phyloP scores from a whole-genome alignment of 176 grass and related monocot genomes.

The Hyparrhenia diplandra region DNA sequence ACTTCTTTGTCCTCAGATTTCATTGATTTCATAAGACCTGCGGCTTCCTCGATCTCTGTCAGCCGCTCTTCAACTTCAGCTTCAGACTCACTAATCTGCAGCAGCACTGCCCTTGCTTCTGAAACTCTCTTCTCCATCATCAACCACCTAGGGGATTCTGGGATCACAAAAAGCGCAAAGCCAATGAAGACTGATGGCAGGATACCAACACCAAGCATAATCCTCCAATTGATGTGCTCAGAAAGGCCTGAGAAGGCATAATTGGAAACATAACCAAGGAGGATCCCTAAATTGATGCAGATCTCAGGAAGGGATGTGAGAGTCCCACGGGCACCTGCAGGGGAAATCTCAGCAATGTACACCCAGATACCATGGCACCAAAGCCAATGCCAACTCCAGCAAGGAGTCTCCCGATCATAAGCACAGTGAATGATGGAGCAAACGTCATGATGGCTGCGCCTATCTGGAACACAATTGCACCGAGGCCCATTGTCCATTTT shows the following conservation, averaged over 20 bases:
- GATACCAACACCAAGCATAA: conserved; percentile 86
- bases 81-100: conserved; percentile 74
- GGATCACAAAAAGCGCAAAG: conserved; percentile 76
- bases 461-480: conserved; percentile 71
- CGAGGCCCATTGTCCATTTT: conserved; percentile 91
- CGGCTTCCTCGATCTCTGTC: conserved; percentile 74
- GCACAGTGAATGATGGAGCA: conserved; percentile 76
- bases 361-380: conserved; percentile 88
- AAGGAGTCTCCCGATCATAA: conserved; percentile 76
- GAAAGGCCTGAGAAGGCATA: conserved; percentile 83
- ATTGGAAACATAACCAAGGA: conserved; percentile 88
- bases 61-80: conserved; percentile 63
- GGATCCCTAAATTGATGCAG: conserved; percentile 87
- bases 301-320: conserved; percentile 92
- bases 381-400: conserved; percentile 88
- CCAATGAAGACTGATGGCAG: conserved; percentile 85
- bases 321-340: conserved; percentile 59
- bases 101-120: conserved; percentile 60
- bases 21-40: conserved; percentile 49
- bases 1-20: conserved; percentile 62
- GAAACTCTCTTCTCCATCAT: conserved; percentile 75
- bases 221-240: conserved; percentile 87
- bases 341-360: conserved; percentile 96
- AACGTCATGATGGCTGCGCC: conserved; percentile 83
- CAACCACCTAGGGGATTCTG: conserved; percentile 88